Evolutionary conservation across 2,329 filamentous ascomycete genomes (phyloP).

Genomic region (Intubia oerlemansii): DNA sequence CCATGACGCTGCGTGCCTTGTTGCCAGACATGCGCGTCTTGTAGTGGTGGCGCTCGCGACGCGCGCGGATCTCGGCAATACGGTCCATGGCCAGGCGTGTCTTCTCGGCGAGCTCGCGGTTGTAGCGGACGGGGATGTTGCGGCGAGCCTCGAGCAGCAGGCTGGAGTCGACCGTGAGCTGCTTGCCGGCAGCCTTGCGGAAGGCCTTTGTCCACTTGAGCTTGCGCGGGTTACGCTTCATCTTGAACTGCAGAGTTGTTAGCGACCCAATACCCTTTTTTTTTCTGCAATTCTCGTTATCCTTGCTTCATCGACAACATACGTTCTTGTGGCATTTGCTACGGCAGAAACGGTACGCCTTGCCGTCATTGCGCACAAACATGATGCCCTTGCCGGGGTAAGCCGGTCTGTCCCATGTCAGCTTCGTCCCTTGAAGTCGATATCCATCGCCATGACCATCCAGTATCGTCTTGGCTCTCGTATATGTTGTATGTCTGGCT

Average conservation of each 20-base stretch:
- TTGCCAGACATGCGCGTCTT: conserved; percentile 85
- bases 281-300: not conserved
- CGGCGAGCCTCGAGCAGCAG: conserved; percentile 81
- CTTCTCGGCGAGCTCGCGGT: conserved; percentile 71
- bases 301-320: conserved; percentile 6
- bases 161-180: conserved; percentile 83
- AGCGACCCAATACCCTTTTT: not conserved
- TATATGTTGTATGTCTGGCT: conserved; percentile 28
- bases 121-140: conserved; percentile 89
- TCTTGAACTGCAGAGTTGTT: conserved; percentile 49
- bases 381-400: conserved; percentile 35
- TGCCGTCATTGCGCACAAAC: conserved; percentile 27
- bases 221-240: conserved; percentile 95
- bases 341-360: conserved; percentile 36
- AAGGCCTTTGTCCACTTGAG: conserved; percentile 95
- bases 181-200: conserved; percentile 64
- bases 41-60: conserved; percentile 81
- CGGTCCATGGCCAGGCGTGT: conserved; percentile 87
- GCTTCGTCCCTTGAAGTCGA: too few species aligned
- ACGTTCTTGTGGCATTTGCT: conserved; percentile 40
- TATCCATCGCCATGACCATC: too few species aligned
- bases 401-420: conserved; percentile 19
- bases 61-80: conserved; percentile 62
- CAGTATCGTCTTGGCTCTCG: not conserved
- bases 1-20: conserved; percentile 57